Evolutionary conservation across 768 basidiomycete genomes (phyloP).

Genomic region (Strobilomyces dryophilus): DNA sequence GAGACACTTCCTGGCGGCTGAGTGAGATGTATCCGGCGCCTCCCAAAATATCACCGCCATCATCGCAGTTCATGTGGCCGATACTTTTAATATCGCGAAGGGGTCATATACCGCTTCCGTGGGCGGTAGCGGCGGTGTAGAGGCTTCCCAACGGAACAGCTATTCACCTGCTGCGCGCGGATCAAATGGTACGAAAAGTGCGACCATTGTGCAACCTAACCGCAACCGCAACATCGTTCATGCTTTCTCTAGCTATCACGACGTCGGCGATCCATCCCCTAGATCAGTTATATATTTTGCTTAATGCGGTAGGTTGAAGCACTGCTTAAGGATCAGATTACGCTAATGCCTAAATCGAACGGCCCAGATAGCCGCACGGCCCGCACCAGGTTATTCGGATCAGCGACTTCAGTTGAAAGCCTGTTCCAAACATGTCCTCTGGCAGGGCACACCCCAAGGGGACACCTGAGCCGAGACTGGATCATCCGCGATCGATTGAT

Average conservation of each 20-base stretch:
- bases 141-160: neutral
- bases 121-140: neutral
- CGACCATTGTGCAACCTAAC: neutral
- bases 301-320: neutral
- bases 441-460: neutral
- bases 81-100: neutral
- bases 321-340: neutral
- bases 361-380: too few relatives aligned
- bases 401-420: neutral
- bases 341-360: neutral
- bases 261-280: neutral
- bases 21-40: too few relatives aligned
- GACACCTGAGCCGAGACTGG: neutral
- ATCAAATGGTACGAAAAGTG: neutral
- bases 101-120: neutral
- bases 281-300: neutral
- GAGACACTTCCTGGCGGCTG: too few relatives aligned
- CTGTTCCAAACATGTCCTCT: neutral
- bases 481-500: neutral
- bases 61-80: neutral
- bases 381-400: too few relatives aligned
- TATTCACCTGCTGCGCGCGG: neutral
- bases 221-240: neutral
- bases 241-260: neutral
- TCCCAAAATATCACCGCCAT: neutral